Evolutionary conservation across 2,329 filamentous ascomycete genomes (phyloP).

Genomic region (Grosmannia serpens): DNA sequence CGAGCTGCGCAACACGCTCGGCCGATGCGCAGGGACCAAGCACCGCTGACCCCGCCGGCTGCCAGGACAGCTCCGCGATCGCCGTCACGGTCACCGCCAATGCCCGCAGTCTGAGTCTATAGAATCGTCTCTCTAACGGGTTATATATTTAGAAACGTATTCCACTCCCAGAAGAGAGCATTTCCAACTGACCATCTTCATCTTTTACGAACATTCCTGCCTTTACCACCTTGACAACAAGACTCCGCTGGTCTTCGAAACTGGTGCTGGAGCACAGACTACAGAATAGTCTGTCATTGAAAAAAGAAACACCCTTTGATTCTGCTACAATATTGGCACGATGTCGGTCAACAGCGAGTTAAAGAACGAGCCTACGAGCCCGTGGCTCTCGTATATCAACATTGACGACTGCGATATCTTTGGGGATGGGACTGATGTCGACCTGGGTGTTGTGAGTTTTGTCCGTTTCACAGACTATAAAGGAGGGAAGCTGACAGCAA

Average conservation of each 20-base stretch:
- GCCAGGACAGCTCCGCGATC: constrained; percentile 10
- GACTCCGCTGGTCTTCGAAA: background rate
- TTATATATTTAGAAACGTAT: background rate
- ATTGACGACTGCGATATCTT: background rate
- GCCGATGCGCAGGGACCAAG: constrained; percentile 4
- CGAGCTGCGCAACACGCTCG: constrained; percentile 8
- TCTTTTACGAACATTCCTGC: background rate
- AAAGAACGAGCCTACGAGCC: background rate
- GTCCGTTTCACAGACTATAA: background rate
- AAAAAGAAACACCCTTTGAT: background rate
- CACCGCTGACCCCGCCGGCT: background rate
- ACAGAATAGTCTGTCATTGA: background rate
- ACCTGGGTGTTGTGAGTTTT: background rate
- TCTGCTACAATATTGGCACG: background rate
- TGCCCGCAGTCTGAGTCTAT: no score
- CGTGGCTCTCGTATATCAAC: background rate
- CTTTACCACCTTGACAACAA: background rate
- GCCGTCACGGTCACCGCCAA: constrained; percentile 1
- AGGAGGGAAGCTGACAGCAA: background rate
- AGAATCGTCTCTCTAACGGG: background rate
- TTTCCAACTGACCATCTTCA: background rate
- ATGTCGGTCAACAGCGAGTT: background rate
- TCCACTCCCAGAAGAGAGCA: background rate
- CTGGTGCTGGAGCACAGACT: background rate
- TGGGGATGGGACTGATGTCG: background rate